phyloP scores from a whole-genome alignment of 805 yeast species.

The Zygosaccharomyces kombuchaensis region DNA sequence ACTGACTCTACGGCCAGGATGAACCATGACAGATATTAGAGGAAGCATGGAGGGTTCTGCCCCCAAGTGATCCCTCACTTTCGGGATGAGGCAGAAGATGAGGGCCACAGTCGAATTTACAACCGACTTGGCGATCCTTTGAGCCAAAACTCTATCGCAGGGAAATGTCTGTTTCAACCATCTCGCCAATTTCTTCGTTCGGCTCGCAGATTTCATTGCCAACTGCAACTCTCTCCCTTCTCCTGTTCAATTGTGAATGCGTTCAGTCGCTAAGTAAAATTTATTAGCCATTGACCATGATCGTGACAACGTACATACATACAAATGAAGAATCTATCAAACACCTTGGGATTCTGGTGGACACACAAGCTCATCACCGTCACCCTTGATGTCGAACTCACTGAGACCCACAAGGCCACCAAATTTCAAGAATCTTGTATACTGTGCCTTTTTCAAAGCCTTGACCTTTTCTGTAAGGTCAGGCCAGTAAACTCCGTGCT shows the following conservation, averaged over 20 bases:
- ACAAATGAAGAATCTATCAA: background rate
- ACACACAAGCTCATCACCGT: conserved; percentile 18
- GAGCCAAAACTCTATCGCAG: conserved; percentile 33
- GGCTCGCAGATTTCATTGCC: background rate
- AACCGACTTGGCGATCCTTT: conserved; percentile 38
- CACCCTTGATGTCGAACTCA: conserved; percentile 47
- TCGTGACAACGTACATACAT: conserved; percentile 1
- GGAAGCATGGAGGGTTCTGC: conserved; percentile 43
- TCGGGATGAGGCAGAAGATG: conserved; percentile 39
- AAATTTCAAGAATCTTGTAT: conserved; percentile 36
- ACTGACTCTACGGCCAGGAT: conserved; percentile 48
- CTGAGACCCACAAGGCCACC: conserved; percentile 51
- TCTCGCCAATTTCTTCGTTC: conserved; percentile 5
- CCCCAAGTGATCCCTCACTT: conserved; percentile 37
- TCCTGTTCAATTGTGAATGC: background rate
- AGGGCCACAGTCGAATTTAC: conserved; percentile 41
- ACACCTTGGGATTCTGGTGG: background rate
- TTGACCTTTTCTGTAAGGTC: conserved; percentile 44
- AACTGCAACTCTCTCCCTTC: background rate
- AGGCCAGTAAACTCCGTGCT: conserved; percentile 52
- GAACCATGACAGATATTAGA: conserved; percentile 43
- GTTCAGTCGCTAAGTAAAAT: background rate
- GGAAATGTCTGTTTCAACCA: conserved; percentile 27
- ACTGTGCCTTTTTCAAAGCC: conserved; percentile 37
- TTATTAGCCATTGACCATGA: background rate